These are phyloP conservation scores for Xylaria longipes DNA, from an alignment of 495 filamentous ascomycete genomes.

Conservation along the genomic window DNA sequence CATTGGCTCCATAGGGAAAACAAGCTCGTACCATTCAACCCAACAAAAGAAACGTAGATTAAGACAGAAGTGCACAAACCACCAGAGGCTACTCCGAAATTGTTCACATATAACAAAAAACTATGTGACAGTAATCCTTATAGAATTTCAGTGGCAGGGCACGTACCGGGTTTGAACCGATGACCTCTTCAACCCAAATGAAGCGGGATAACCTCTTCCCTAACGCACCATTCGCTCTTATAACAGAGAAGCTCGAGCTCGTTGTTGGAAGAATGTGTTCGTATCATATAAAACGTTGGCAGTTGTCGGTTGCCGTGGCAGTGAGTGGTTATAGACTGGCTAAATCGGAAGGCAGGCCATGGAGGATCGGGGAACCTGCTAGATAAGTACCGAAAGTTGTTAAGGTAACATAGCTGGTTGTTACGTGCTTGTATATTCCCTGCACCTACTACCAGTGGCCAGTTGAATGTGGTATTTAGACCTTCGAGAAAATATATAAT, in stretches of 20 bases:
- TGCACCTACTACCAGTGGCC: background rate
- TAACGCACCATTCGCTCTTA: conserved; percentile 21
- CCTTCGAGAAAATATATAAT: too few relatives aligned
- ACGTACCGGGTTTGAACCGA: conserved; percentile 32
- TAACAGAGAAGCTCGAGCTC: background rate
- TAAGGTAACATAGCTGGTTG: background rate
- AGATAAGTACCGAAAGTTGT: background rate
- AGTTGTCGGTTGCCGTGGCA: background rate
- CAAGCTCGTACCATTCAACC: too few relatives aligned
- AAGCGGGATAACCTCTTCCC: conserved; percentile 36
- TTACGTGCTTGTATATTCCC: background rate
- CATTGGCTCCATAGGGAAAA: too few relatives aligned
- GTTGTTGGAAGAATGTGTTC: background rate
- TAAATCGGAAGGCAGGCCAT: background rate
- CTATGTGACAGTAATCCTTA: too few relatives aligned
- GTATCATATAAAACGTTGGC: background rate
- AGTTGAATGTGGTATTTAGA: too few relatives aligned
- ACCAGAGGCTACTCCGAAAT: too few relatives aligned
- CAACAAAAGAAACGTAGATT: too few relatives aligned
- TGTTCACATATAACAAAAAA: too few relatives aligned
- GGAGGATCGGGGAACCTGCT: too few relatives aligned
- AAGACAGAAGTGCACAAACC: too few relatives aligned
- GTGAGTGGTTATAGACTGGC: background rate
- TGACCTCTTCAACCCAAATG: conserved; percentile 35
- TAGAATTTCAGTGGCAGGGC: background rate